Evolutionary conservation across 2,329 filamentous ascomycete genomes (phyloP).

Genomic region (Tolypocladium endophyticum): DNA sequence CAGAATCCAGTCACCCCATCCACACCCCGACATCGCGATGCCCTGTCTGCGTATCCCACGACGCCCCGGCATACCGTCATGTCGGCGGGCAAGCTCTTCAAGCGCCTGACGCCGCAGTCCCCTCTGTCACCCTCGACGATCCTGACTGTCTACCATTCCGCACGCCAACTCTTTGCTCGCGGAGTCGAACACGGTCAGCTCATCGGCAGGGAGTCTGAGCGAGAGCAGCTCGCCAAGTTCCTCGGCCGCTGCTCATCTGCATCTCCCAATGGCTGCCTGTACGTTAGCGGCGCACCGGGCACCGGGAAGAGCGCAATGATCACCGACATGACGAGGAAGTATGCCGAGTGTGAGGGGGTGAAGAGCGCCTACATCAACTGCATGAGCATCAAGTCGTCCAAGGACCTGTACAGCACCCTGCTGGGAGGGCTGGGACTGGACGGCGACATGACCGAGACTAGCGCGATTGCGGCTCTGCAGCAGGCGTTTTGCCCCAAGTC

Average conservation of each 20-base stretch:
- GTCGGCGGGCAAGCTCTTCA: slow-evolving; percentile 63
- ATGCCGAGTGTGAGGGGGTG: slow-evolving; percentile 41
- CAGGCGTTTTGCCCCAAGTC: slow-evolving; percentile 59
- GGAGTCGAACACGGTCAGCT: slow-evolving; percentile 65
- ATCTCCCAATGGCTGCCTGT: slow-evolving; percentile 68
- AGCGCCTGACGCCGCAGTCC: slow-evolving; percentile 69
- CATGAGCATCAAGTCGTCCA: slow-evolving; percentile 86
- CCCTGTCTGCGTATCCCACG: slow-evolving; percentile 56
- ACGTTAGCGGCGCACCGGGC: slow-evolving; percentile 89
- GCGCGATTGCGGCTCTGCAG: slow-evolving; percentile 58
- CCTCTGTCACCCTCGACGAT: slow-evolving; percentile 57
- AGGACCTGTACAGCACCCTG: slow-evolving; percentile 74
- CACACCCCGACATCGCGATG: slow-evolving; percentile 73
- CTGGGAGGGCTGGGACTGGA: slow-evolving; percentile 57
- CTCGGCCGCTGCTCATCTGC: slow-evolving; percentile 52
- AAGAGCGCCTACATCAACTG: slow-evolving; percentile 83
- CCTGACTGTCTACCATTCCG: slow-evolving; percentile 75
- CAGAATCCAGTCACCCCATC: slow-evolving; percentile 54
- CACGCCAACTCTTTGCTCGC: slow-evolving; percentile 77
- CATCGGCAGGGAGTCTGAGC: slow-evolving; percentile 64
- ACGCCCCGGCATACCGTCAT: slow-evolving; percentile 81
- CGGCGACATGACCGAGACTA: slow-evolving; percentile 49
- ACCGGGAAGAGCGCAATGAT: slow-evolving; percentile 96
- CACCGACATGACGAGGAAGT: slow-evolving; percentile 59
- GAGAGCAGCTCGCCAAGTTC: slow-evolving; percentile 57